Evolutionary conservation across 1,284 basidiomycete species (phyloP), one percentile per base, ranked within the genome.

Genomic region (Irpex rosettiformis): DNA sequence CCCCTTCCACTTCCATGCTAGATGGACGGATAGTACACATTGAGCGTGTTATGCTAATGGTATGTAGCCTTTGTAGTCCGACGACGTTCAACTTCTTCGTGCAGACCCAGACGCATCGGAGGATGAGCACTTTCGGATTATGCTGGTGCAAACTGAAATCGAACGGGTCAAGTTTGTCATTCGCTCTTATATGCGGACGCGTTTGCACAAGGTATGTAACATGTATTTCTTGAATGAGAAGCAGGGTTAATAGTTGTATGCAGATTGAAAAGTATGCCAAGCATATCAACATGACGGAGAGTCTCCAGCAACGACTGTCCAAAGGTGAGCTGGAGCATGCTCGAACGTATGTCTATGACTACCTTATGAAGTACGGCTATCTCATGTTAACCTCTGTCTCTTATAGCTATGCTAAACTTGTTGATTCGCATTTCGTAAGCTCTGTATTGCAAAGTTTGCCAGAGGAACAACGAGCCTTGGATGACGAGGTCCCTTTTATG

Each of bases 131-230:
- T 89, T 94, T 64, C 81, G 93, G 62, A 89, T 95, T 45, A 88
- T 93, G 77, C 85, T 96, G 51, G 94, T 93, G 0, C 92, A 95
- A 73, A 94, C 92, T 0, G 94, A 97, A 73, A 85, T 95, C 67
- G 94, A 97, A 72, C 83, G 94, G 45, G 90, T 93, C 66, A 94
- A 94, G 73, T 97, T 93, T 69, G 83, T 96, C 59, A 85, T 96
- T 22, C 76, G 93, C 57, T 90, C 89, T 1, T 96, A 96, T 70
- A 82, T 96, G 3, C 81, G 94, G n/a, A 91, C 89, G 33, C 78
- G 94, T 61, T 70, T 96, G 56, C 86, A 82, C 77, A 97, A 97
- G 82, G 94, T 91, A 60, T 54, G 78, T 66, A 51, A 27, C 27
- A 4, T 28, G 22, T 21, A 13, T 1, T 2, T 16, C 13, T 13